Evolutionary conservation across 1,139 yeast species (phyloP), one percentile per base, ranked within the genome.

Genomic region (Yamadazyma dushanensis): DNA sequence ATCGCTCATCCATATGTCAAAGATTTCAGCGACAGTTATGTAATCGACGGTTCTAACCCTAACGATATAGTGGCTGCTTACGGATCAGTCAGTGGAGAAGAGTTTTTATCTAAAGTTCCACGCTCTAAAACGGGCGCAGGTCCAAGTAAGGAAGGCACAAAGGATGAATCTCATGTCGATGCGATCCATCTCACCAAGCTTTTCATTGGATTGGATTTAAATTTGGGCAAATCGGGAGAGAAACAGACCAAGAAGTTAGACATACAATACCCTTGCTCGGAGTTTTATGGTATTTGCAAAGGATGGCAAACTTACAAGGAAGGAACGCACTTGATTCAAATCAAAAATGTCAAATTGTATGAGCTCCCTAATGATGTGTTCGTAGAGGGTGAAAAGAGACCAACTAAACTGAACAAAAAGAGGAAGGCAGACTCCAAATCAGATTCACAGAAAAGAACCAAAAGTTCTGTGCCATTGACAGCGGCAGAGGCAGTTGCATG

Each of bases 1-100:
- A 47, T 87, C 23, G 97, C 97, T 0, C 97, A 90, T 60, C 98
- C 98, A 1, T 92, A 78, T 57, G 84, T 85, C 23, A 87, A 89
- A 51, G 80, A 83, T 3, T 84, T 88, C 55, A 81, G 75, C 61
- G 76, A 7, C 83, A 73, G 51, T 55, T 72, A 19, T 76, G 22
- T 16, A 17, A 15, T 18, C 18, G 26, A 10, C n/a, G 21, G 16
- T n/a, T 13, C 11, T n/a, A 13, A 83, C 15, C n/a, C n/a, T 13
- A 9, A 9, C 10, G 11, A 25, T 8, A 25, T 25, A 8, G 72
- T 87, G 14, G 73, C 71, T 34, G 73, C 70, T 7, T 74, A 72
- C 49, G 85, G 84, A 1, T 68, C 76, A 2, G 35, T 25, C n/a
- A 16, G 24, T 15, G 36, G 29, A 2, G 16, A 26, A 8, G n/a